phyloP scores from a whole-genome alignment of 176 grass and related monocot genomes.

The Poa pratensis region DNA sequence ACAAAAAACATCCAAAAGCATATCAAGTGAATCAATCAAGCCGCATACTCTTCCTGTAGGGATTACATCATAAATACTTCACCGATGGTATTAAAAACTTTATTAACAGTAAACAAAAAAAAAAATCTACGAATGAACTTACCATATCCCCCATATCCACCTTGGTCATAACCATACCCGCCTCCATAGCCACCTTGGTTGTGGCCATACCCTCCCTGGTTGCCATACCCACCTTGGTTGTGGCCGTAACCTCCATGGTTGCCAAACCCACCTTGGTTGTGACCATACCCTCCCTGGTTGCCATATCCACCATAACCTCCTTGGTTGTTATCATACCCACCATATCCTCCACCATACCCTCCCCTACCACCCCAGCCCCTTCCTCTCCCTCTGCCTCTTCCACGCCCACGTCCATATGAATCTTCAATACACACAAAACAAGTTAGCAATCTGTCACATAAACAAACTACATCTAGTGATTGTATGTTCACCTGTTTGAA shows the following conservation, averaged over 20 bases:
- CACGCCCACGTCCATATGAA: constrained; percentile 67
- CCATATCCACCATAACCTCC: constrained; percentile 72
- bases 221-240: constrained; percentile 60
- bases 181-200: constrained; percentile 76
- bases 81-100: not conserved
- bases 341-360: constrained; percentile 64
- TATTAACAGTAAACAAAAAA: constrained; percentile 31
- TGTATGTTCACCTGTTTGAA: constrained; percentile 47
- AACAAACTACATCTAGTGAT: not conserved
- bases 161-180: constrained; percentile 82
- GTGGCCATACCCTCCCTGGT: constrained; percentile 69
- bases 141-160: constrained; percentile 75
- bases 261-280: constrained; percentile 68
- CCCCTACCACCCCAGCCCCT: constrained; percentile 70
- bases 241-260: constrained; percentile 11
- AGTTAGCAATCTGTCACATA: constrained; percentile 28
- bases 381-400: constrained; percentile 73
- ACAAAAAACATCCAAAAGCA: not conserved
- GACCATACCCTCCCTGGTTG: constrained; percentile 70
- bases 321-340: constrained; percentile 72
- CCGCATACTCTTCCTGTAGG: not conserved
- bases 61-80: constrained; percentile 12
- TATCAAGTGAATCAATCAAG: constrained; percentile 14
- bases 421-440: constrained; percentile 53
- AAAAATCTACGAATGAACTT: constrained; percentile 29